These are phyloP conservation scores for Scheffersomyces insectosa DNA, from an alignment of 1,139 yeast genomes.

Conservation along the genomic window DNA sequence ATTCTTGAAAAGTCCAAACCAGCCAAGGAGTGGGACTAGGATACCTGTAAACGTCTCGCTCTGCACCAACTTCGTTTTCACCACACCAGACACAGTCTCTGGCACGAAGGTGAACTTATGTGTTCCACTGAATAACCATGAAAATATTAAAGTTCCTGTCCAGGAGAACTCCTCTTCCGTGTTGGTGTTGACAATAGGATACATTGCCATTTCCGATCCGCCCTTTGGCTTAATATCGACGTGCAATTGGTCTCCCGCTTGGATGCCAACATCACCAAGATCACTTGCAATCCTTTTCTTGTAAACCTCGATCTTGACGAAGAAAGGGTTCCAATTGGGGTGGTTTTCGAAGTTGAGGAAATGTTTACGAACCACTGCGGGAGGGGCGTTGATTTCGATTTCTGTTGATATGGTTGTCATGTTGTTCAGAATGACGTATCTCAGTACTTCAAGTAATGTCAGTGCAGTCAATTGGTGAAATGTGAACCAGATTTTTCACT, in stretches of 20 bases:
- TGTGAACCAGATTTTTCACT: too few species aligned
- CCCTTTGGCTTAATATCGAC: not conserved
- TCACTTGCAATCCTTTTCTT: not conserved
- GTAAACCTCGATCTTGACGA: not conserved
- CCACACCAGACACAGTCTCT: not conserved
- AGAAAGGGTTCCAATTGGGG: conserved; percentile 1
- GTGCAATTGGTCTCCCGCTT: not conserved
- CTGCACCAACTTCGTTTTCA: not conserved
- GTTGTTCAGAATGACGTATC: too few species aligned
- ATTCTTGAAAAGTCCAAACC: not conserved
- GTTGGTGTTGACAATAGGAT: not conserved
- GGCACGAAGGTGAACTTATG: not conserved
- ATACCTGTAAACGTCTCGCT: not conserved
- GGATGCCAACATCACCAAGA: not conserved
- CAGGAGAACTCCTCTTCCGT: not conserved
- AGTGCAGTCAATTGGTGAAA: too few species aligned
- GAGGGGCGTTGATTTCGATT: not conserved
- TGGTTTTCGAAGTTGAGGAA: conserved; percentile 1
- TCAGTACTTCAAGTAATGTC: too few species aligned
- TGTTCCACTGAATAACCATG: not conserved
- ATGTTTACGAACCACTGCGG: not conserved
- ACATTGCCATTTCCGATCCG: not conserved
- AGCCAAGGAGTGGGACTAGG: not conserved
- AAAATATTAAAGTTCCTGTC: not conserved
- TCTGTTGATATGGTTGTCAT: not conserved